Base-by-base conservation (phyloP, 768 basidiomycete species). In the Polyporus arcularius region DNA sequence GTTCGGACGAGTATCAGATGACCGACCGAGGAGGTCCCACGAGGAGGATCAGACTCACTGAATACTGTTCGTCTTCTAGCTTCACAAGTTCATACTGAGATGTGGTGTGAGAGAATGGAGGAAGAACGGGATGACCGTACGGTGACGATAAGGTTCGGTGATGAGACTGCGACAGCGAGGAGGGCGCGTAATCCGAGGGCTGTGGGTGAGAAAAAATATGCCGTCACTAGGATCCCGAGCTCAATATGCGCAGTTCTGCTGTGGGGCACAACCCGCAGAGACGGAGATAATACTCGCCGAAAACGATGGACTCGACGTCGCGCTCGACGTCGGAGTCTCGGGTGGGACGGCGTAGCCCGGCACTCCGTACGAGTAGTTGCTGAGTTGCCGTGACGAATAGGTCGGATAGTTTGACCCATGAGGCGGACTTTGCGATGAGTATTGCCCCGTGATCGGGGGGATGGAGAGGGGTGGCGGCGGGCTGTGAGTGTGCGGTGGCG, bases 301-400 rank as follows among this genome's bases (percentile, higher is more conserved):
- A 80, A 90, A 91, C n/a, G 89, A 87, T 58, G 88, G 87, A 65
- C 86, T 90, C 30, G 87, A 88, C 5, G 87, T 87, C 26, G 85
- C 81, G 69, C 88, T 90, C 18, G 88, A 89, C 18, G 83, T 85
- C 21, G 87, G 87, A 4, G 88, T 88, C 70, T 86, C 85, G 18
- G 53, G 53, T 21, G 87, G 87, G 71, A 89, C 77, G 66, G 83
- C 84, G 71, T 88, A 89, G 3, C 82, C 77, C 21, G 57, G 54
- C 45, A 85, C 78, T 8, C 80, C 79, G 56, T 84, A 82, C 3
- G 86, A 75, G 67, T 73, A 79, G 73, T 83, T 85, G 62, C 84
- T 68, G 4, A 52, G 32, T 15, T 63, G 62, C 26, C 60, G 52
- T 31, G 62, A 63, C 53, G 57, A 55, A 41, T 55, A 58, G 30